These are phyloP conservation scores for Nicotiana otophora DNA, from an alignment of 257 asterid species.

Conservation along the genomic window DNA sequence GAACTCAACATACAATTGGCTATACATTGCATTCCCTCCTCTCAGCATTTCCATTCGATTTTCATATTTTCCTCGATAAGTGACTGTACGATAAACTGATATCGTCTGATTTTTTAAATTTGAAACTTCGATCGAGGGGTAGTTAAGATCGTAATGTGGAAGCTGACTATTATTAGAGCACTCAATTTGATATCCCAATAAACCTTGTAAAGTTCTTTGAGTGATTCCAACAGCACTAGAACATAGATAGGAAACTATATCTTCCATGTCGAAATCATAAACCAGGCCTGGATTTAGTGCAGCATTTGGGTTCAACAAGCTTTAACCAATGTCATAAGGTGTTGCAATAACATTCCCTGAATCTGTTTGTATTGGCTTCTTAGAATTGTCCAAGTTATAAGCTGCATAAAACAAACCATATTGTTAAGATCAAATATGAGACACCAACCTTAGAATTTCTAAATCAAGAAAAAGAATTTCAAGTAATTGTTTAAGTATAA, in stretches of 20 bases:
- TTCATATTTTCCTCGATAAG: not conserved
- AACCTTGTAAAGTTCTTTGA: not conserved
- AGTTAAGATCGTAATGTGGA: constrained; percentile 2
- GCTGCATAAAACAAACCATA: too few species aligned
- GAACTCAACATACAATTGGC: too few species aligned
- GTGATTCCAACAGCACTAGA: not conserved
- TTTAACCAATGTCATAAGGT: not conserved
- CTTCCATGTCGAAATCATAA: constrained; percentile 6
- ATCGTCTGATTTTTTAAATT: not conserved
- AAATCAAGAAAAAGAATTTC: too few species aligned
- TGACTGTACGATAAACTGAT: not conserved
- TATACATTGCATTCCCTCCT: too few species aligned
- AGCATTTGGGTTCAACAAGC: not conserved
- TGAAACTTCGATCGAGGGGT: constrained; percentile 10
- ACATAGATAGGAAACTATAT: not conserved
- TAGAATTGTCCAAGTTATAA: not conserved
- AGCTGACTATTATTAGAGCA: not conserved
- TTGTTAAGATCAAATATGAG: too few species aligned
- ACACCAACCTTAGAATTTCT: too few species aligned
- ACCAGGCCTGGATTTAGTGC: constrained; percentile 16
- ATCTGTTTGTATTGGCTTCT: not conserved
- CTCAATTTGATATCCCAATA: not conserved
- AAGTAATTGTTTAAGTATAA: too few species aligned
- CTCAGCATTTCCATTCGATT: too few species aligned
- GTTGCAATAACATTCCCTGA: not conserved